Evolutionary conservation across 768 basidiomycete species (phyloP).

Genomic region (Termitomyces titanicus): DNA sequence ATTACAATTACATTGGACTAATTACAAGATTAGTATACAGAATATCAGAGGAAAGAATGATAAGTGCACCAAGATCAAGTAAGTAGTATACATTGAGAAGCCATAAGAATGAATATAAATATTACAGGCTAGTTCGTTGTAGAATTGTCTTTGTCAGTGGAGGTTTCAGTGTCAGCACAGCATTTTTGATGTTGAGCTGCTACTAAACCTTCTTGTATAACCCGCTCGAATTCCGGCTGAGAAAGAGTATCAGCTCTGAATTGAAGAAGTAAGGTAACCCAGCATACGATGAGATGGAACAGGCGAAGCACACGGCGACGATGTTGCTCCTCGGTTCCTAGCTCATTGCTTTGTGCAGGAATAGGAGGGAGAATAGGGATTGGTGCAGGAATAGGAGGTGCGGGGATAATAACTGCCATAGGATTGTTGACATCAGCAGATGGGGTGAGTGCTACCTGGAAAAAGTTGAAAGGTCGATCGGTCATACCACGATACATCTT

Average conservation of each 20-base stretch:
- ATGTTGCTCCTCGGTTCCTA: not conserved
- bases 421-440: not conserved
- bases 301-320: not conserved
- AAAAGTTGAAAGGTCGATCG: not conserved
- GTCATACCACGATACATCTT: too few species aligned
- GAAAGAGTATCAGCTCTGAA: not conserved
- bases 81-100: too few species aligned
- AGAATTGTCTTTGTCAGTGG: not conserved
- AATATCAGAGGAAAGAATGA: not conserved
- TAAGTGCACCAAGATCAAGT: not conserved
- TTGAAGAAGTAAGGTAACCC: not conserved
- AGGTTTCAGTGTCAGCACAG: not conserved
- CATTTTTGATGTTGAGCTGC: not conserved
- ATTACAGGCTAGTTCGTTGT: not conserved
- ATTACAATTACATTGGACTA: not conserved
- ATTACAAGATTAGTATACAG: too few species aligned
- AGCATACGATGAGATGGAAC: slow-evolving; percentile 1
- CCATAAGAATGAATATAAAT: too few species aligned
- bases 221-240: slow-evolving; percentile 2
- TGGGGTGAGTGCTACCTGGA: not conserved
- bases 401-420: not conserved
- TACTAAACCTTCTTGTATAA: not conserved
- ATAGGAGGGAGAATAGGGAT: not conserved
- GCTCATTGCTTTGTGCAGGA: not conserved
- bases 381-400: not conserved